Evolutionary conservation across 2,329 filamentous ascomycete genomes (phyloP), one percentile per base, ranked within the genome.

Genomic region (Thielaviopsis euricoi): DNA sequence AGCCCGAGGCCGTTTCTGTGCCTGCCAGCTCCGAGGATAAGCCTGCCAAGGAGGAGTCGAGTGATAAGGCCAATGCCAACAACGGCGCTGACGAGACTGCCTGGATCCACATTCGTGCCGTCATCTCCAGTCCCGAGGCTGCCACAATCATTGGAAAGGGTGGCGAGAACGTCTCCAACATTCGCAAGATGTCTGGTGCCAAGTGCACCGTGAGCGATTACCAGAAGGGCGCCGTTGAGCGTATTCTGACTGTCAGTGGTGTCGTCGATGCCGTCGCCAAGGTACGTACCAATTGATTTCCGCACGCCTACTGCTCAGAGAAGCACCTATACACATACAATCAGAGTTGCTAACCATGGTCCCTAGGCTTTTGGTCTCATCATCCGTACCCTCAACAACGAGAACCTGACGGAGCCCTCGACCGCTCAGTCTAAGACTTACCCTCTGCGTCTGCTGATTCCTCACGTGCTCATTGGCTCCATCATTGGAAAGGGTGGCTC

Each of bases 151-250:
- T 98, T 71, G 93, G 93, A 68, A 98, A 98, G 74, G 91, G 90
- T 62, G 93, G 93, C 69, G 93, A 98, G 76, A 98, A 98, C 68
- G 93, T 98, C 53, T 95, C 90, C 64, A 89, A 95, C 73, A 97
- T 98, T 68, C 84, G 93, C 64, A 89, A 88, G 69, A 79, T 95
- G 73, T 96, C 93, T 56, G 90, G 89, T 66, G 93, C 93, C 64
- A 97, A 97, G 74, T 98, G 93, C 76, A 98, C 93, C 53, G 93
- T 98, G 65, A 96, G 90, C 74, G 93, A 98, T 73, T 98, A 97
- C 68, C 87, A 94, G 65, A 89, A 95, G 68, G 93, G 93, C 64
- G 93, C 93, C 58, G 90, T 97, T 37, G 93, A 98, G 76, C 88
- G 93, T 69, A 96, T 98, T 67, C 78, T 98, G 67, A 98, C 93